Percentiles rank a stretch among this genome's conserved stretches.
These are phyloP conservation scores for Chlorophyllum brunneum DNA, from an alignment of 768 basidiomycete species.

Conservation along the genomic window DNA sequence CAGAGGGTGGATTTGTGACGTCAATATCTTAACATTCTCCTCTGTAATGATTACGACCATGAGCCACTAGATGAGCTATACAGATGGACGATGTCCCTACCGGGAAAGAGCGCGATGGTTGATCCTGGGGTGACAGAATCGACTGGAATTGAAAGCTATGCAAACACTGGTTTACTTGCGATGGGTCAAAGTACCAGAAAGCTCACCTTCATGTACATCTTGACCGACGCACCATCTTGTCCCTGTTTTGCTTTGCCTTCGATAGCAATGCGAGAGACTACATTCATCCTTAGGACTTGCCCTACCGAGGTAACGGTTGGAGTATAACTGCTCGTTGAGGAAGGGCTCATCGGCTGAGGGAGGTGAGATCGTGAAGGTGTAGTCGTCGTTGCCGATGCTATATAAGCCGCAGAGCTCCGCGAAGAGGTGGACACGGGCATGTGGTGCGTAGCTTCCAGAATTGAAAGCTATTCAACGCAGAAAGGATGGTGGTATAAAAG, in stretches of 20 bases:
- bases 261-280: constrained; percentile 71
- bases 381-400: background rate
- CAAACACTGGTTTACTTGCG: constrained; percentile 1
- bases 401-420: constrained; percentile 5
- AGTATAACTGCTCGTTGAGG: constrained; percentile 33
- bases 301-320: constrained; percentile 43
- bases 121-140: constrained; percentile 64
- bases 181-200: background rate
- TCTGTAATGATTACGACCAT: constrained; percentile 35
- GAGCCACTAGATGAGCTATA: background rate
- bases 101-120: constrained; percentile 70
- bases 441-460: background rate
- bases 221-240: constrained; percentile 62
- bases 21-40: constrained; percentile 74
- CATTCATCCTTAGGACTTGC: constrained; percentile 49
- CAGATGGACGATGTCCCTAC: constrained; percentile 30
- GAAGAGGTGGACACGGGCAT: constrained; percentile 18
- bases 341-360: constrained; percentile 22
- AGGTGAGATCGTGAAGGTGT: constrained; percentile 22
- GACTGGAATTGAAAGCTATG: constrained; percentile 62
- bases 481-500: no score
- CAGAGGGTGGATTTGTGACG: constrained; percentile 73
- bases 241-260: constrained; percentile 70
- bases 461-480: no score
- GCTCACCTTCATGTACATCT: constrained; percentile 72